Base-by-base conservation (phyloP, 2,329 filamentous ascomycete species). In the Hypoxylon sp. region DNA sequence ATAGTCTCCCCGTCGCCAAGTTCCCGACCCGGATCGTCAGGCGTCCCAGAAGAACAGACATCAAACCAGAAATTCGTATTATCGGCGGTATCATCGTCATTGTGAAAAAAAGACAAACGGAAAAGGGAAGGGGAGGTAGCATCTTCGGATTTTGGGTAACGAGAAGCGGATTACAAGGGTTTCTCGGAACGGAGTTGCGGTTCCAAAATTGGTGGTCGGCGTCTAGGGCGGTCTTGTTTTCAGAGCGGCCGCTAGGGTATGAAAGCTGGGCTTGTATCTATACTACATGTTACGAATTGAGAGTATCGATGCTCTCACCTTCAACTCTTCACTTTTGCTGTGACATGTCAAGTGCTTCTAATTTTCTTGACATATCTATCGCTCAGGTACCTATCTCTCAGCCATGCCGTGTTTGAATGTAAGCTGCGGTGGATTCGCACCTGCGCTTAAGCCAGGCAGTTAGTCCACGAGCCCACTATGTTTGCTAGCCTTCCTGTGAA, bases 41-140 rank as follows among this genome's bases (percentile, higher is more conserved):
- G 64, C 65, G 58, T 68, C 67, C 63, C 66, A 63, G 60, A 15
- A 65, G 33, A 69, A 60, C 62, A 67, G 62, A 66, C 67, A 69
- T 33, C 60, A 65, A 51, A 56, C 15, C 57, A 65, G 51, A 66
- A 60, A 35, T 50, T 41, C 70, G 66, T 66, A 63, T 56, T 57
- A 63, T 65, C 60, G 65, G 62, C 63, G 65, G 61, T 47, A 42
- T 42, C 42, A 31, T 49, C 48, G 29, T 23, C 20, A 24, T 41
- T 21, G 24, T 41, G 18, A 21, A 23, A 21, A 15, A 40, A 21
- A 17, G 10, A 9, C 11, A 33, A 9, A 13, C 11, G 10, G 11
- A 70, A 69, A 65, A 29, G 64, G 60, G 58, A 63, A 50, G 48
- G 64, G 33, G 64, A 66, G 46, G 54, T 60, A 27, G 57, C 15